Conservation (phyloP, 345 rosid species). For the Ceriops tagal region DNA sequence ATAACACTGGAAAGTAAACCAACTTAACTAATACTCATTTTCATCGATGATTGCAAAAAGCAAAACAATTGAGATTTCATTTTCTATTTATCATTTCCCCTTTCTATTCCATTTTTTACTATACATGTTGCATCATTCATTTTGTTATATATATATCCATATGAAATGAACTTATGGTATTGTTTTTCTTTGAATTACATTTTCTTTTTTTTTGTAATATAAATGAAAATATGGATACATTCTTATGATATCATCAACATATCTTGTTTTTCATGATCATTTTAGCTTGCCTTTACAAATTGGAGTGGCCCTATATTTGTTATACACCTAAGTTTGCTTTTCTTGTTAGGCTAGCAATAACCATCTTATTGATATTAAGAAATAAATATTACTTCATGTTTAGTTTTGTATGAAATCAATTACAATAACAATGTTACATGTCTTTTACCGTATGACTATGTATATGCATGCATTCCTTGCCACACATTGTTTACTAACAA, state of each 20-base stretch:
- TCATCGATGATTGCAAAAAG: too few relatives aligned
- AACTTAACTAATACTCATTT: too few relatives aligned
- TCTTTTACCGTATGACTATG: neutral
- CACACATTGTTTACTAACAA: neutral
- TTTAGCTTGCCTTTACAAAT: slow-evolving; percentile 91
- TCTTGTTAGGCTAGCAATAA: slow-evolving; percentile 75
- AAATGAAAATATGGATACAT: neutral
- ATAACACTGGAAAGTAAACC: too few relatives aligned
- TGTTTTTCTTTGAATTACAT: too few relatives aligned
- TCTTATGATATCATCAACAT: neutral
- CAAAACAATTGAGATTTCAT: too few relatives aligned
- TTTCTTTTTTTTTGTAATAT: neutral
- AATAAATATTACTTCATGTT: slow-evolving; percentile 19
- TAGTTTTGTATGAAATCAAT: slow-evolving; percentile 1
- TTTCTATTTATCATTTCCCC: too few relatives aligned
- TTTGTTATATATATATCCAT: too few relatives aligned
- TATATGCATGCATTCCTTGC: neutral
- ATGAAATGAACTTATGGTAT: too few relatives aligned
- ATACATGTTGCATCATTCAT: too few relatives aligned
- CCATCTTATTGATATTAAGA: slow-evolving; percentile 81
- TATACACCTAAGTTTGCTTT: slow-evolving; percentile 81
- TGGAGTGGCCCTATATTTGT: slow-evolving; percentile 73
- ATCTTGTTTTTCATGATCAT: neutral
- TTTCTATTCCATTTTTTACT: too few relatives aligned
- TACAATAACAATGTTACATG: slow-evolving; percentile 2